phyloP scores from a whole-genome alignment of 257 asterid species.

The Solanum infundibuliforme region DNA sequence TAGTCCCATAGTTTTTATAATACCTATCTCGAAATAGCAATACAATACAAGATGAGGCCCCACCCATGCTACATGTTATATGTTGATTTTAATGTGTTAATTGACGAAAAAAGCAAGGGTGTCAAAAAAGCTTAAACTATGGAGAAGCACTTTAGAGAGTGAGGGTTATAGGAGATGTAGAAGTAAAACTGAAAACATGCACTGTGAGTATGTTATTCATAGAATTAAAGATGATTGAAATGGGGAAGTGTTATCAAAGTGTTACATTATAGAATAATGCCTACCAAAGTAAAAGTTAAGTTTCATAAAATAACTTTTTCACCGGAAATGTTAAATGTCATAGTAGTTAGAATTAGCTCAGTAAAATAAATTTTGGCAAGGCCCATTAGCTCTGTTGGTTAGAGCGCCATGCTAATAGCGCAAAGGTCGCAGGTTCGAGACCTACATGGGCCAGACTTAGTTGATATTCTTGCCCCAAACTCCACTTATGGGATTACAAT shows the following conservation, averaged over 20 bases:
- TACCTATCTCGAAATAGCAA: background rate
- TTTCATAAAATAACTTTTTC: background rate
- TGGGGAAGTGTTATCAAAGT: background rate
- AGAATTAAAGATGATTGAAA: background rate
- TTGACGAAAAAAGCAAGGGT: background rate
- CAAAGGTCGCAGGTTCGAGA: slow-evolving; percentile 23
- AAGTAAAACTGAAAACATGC: background rate
- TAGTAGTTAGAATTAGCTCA: background rate
- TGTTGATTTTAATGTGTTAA: background rate
- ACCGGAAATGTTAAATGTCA: background rate
- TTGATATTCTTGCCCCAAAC: background rate
- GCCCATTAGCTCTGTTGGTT: slow-evolving; percentile 20
- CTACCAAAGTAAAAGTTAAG: background rate
- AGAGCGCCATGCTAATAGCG: slow-evolving; percentile 23
- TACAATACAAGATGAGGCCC: background rate
- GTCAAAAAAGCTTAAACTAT: background rate
- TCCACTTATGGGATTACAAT: background rate
- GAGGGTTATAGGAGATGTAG: background rate
- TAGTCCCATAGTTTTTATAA: background rate
- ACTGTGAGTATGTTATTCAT: background rate
- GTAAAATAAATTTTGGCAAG: background rate
- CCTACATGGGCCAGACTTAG: slow-evolving; percentile 20
- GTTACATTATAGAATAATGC: background rate
- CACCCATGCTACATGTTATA: background rate
- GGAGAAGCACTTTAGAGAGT: background rate